Conservation (phyloP, 345 rosid genomes). For the Citrus trifoliata region DNA sequence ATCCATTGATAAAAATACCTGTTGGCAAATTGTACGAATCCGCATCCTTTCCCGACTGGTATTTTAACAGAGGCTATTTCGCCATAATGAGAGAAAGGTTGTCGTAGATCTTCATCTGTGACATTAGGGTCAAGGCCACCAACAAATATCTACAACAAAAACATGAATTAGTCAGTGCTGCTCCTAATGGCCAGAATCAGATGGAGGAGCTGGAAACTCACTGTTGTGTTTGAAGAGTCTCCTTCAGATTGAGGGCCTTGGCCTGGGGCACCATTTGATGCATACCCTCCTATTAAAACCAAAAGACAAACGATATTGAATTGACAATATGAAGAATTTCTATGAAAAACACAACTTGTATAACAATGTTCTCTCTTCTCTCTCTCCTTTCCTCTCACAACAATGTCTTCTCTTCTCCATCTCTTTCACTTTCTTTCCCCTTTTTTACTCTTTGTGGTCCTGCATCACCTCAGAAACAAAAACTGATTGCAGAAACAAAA, state of each 20-base stretch:
- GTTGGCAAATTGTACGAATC: constrained; percentile 85
- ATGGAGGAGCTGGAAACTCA: constrained; percentile 35
- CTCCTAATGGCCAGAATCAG: constrained; percentile 18
- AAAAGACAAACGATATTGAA: background rate
- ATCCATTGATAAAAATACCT: constrained; percentile 32
- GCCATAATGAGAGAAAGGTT: constrained; percentile 76
- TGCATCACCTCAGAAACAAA: background rate
- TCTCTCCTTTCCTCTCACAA: background rate
- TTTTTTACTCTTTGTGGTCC: background rate
- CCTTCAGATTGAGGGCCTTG: constrained; percentile 59
- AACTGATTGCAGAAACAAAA: background rate
- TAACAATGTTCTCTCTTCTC: background rate
- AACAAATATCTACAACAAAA: constrained; percentile 74
- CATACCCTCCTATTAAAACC: constrained; percentile 52
- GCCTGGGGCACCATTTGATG: constrained; percentile 51
- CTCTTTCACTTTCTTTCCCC: background rate
- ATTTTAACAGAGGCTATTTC: constrained; percentile 91
- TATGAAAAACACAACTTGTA: background rate
- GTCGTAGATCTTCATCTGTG: constrained; percentile 81
- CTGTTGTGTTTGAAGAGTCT: constrained; percentile 82
- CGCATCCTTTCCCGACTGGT: constrained; percentile 90
- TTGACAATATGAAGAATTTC: background rate
- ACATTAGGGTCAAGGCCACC: constrained; percentile 93
- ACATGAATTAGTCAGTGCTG: constrained; percentile 20
- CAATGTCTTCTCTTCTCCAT: background rate